These are phyloP conservation scores for Lentinula raphanica DNA, from an alignment of 768 basidiomycete genomes.

Conservation along the genomic window DNA sequence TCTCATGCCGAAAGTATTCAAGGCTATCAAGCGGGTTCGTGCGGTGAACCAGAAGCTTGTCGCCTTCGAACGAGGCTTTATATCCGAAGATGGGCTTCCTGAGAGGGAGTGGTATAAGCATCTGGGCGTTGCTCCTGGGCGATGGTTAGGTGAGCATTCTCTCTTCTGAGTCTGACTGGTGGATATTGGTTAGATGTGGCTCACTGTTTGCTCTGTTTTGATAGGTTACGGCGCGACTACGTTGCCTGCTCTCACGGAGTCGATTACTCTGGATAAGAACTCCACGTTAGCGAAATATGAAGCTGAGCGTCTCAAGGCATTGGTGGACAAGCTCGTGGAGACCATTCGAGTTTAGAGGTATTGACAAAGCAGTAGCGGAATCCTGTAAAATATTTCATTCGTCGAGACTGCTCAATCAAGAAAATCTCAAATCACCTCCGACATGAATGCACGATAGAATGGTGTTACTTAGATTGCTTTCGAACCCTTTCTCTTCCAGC, in stretches of 20 bases:
- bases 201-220: neutral
- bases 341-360: conserved; percentile 18
- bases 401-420: too few species aligned
- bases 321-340: conserved; percentile 51
- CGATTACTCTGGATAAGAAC: conserved; percentile 66
- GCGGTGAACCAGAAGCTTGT: conserved; percentile 60
- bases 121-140: conserved; percentile 81
- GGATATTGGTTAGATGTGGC: neutral
- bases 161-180: neutral
- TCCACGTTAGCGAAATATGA: conserved; percentile 56
- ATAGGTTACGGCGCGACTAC: conserved; percentile 82
- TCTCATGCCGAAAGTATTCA: conserved; percentile 39
- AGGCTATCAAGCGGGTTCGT: conserved; percentile 53
- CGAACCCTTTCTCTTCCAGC: too few species aligned
- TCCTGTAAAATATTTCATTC: too few species aligned
- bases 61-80: conserved; percentile 75
- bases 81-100: conserved; percentile 70
- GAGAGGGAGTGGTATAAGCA: conserved; percentile 85
- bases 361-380: too few species aligned
- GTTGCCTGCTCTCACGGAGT: conserved; percentile 74
- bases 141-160: conserved; percentile 65
- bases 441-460: too few species aligned
- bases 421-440: too few species aligned
- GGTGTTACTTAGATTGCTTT: too few species aligned
- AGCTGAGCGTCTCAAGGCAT: conserved; percentile 44